These are phyloP conservation scores for Tolypocladium paradoxum DNA, from an alignment of 2,329 filamentous ascomycete species.

Conservation along the genomic window DNA sequence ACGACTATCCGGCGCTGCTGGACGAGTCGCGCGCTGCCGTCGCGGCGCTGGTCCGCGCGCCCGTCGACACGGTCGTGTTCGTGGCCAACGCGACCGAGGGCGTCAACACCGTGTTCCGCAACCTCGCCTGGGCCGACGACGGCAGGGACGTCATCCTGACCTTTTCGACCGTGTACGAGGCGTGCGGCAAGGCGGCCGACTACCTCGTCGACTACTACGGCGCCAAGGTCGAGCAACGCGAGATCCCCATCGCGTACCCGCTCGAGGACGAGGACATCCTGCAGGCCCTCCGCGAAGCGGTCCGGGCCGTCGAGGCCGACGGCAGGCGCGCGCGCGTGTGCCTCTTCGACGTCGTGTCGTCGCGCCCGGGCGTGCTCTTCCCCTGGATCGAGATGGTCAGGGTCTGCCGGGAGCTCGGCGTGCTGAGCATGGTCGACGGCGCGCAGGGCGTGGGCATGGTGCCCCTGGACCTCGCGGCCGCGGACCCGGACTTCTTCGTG, in stretches of 20 bases:
- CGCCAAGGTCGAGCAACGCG: slow-evolving; percentile 30
- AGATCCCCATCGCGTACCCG: slow-evolving; percentile 57
- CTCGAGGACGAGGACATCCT: slow-evolving; percentile 59
- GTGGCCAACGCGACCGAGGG: slow-evolving; percentile 73
- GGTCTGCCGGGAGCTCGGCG: slow-evolving; percentile 53
- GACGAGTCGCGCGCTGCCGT: slow-evolving; percentile 58
- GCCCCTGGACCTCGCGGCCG: slow-evolving; percentile 49
- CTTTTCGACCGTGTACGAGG: slow-evolving; percentile 70
- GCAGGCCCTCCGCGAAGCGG: slow-evolving; percentile 44
- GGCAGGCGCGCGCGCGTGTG: slow-evolving; percentile 58
- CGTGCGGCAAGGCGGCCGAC: slow-evolving; percentile 62
- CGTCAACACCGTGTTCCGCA: slow-evolving; percentile 70
- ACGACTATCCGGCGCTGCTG: slow-evolving; percentile 50
- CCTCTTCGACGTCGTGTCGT: slow-evolving; percentile 67
- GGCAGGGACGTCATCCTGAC: slow-evolving; percentile 70
- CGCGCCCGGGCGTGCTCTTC: slow-evolving; percentile 66
- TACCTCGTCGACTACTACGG: slow-evolving; percentile 58
- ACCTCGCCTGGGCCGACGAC: slow-evolving; percentile 54
- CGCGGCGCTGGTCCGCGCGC: slow-evolving; percentile 55
- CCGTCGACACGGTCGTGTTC: slow-evolving; percentile 58
- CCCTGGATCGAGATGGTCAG: slow-evolving; percentile 61
- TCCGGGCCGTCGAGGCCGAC: slow-evolving; percentile 37
- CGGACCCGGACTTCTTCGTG: slow-evolving; percentile 79
- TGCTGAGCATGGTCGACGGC: slow-evolving; percentile 70
- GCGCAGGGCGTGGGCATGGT: slow-evolving; percentile 81